These are phyloP conservation scores for Striga hermonthica DNA, from an alignment of 305 asterid genomes.

Conservation along the genomic window DNA sequence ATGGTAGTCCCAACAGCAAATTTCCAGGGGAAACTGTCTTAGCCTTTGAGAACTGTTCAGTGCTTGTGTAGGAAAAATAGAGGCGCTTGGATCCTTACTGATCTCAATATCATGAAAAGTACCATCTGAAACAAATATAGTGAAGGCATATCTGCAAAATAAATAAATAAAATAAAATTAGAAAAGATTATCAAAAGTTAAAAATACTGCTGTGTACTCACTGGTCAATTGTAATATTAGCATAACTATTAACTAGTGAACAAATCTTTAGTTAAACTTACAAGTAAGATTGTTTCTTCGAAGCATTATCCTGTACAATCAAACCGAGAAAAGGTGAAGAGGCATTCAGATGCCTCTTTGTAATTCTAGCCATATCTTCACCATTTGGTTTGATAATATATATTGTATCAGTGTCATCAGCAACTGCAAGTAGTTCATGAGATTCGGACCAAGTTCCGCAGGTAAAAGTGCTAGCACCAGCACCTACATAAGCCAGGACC, in stretches of 20 bases:
- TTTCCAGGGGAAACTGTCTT: constrained; percentile 54
- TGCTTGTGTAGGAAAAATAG: constrained; percentile 52
- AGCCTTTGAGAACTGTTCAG: constrained; percentile 40
- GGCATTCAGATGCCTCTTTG: constrained; percentile 59
- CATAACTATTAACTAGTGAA: constrained; percentile 17
- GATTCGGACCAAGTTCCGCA: constrained; percentile 93
- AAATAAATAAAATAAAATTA: neutral
- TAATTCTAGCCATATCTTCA: constrained; percentile 80
- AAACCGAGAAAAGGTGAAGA: constrained; percentile 70
- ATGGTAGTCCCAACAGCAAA: constrained; percentile 79
- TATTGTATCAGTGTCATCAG: constrained; percentile 66
- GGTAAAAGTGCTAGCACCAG: constrained; percentile 43
- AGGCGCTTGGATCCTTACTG: constrained; percentile 79
- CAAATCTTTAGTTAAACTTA: constrained; percentile 39
- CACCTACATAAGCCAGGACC: constrained; percentile 55
- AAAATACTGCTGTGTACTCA: constrained; percentile 19
- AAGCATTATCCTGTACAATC: constrained; percentile 55
- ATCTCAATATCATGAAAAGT: constrained; percentile 78
- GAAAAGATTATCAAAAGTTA: constrained; percentile 33
- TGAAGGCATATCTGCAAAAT: constrained; percentile 76
- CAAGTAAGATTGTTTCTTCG: constrained; percentile 64
- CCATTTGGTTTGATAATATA: constrained; percentile 83
- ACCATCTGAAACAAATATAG: constrained; percentile 76
- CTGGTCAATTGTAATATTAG: constrained; percentile 22
- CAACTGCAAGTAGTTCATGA: constrained; percentile 88